Conservation (phyloP, 768 basidiomycete genomes). For the Mycena polygramma region DNA sequence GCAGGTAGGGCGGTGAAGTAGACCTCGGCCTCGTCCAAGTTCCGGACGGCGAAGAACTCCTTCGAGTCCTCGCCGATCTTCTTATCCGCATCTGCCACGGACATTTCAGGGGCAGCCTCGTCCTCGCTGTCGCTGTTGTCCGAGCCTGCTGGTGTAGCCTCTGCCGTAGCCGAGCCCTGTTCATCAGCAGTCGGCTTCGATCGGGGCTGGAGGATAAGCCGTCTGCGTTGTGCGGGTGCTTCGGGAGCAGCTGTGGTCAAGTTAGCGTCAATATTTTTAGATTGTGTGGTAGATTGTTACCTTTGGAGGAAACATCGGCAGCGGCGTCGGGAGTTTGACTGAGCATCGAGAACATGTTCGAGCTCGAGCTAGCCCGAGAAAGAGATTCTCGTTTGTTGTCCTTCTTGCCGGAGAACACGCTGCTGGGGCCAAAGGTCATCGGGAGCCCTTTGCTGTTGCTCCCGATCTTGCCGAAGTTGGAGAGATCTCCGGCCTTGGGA, state of each 20-base stretch:
- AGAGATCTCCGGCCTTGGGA: slow-evolving; percentile 87
- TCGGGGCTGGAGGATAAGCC: slow-evolving; percentile 83
- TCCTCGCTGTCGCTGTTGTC: slow-evolving; percentile 65
- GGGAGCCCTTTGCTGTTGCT: slow-evolving; percentile 79
- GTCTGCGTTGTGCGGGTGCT: slow-evolving; percentile 69
- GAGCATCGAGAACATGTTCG: slow-evolving; percentile 93
- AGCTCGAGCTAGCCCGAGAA: slow-evolving; percentile 82
- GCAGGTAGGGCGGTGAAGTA: slow-evolving; percentile 85
- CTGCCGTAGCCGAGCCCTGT: slow-evolving; percentile 49
- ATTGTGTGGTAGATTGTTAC: slow-evolving; percentile 58
- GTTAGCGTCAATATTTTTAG: slow-evolving; percentile 63
- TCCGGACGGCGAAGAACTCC: slow-evolving; percentile 89
- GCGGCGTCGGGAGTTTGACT: slow-evolving; percentile 71
- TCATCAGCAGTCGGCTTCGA: slow-evolving; percentile 69
- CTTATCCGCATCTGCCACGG: slow-evolving; percentile 74
- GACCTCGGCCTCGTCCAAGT: slow-evolving; percentile 87
- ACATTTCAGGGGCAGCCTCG: slow-evolving; percentile 64
- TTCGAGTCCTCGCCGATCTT: slow-evolving; percentile 87
- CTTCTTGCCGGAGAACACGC: slow-evolving; percentile 82
- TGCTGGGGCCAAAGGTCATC: slow-evolving; percentile 86
- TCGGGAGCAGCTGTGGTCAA: slow-evolving; percentile 63
- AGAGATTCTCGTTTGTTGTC: slow-evolving; percentile 76
- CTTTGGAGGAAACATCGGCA: slow-evolving; percentile 62
- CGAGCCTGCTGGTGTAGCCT: slow-evolving; percentile 61
- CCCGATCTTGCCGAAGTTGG: slow-evolving; percentile 92